Evolutionary conservation across 768 basidiomycete species (phyloP).

Genomic region (Tricholoma bakamatsutake): DNA sequence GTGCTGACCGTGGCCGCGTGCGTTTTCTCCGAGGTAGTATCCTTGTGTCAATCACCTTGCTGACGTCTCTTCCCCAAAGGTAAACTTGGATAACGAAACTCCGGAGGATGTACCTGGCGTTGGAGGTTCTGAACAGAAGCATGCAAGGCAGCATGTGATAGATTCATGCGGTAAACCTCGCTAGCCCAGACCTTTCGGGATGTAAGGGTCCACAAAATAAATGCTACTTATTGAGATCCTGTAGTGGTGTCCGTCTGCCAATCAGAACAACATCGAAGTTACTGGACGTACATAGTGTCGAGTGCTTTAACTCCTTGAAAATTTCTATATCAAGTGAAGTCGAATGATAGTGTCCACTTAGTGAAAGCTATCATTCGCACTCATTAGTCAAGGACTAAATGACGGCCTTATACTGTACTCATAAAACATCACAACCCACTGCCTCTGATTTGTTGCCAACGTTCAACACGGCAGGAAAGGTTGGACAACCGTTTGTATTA

Average conservation of each 20-base stretch:
- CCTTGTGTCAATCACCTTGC: conserved; percentile 6
- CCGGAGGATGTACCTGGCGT: conserved; percentile 89
- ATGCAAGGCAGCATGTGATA: conserved; percentile 70
- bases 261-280: background rate
- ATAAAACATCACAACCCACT: background rate
- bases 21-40: conserved; percentile 25
- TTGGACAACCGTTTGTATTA: no score
- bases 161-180: conserved; percentile 59
- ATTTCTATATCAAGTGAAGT: background rate
- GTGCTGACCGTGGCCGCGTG: conserved; percentile 87
- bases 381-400: no score
- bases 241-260: background rate
- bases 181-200: conserved; percentile 21
- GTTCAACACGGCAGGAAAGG: no score
- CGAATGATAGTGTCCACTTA: background rate
- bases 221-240: background rate
- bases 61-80: conserved; percentile 35
- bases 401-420: background rate
- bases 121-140: conserved; percentile 83
- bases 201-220: conserved; percentile 8
- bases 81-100: conserved; percentile 79
- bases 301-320: background rate
- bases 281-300: background rate
- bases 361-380: no score
- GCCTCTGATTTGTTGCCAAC: background rate